phyloP scores from a whole-genome alignment of 805 yeast genomes.

The Cyberlindnera mississippiensis region DNA sequence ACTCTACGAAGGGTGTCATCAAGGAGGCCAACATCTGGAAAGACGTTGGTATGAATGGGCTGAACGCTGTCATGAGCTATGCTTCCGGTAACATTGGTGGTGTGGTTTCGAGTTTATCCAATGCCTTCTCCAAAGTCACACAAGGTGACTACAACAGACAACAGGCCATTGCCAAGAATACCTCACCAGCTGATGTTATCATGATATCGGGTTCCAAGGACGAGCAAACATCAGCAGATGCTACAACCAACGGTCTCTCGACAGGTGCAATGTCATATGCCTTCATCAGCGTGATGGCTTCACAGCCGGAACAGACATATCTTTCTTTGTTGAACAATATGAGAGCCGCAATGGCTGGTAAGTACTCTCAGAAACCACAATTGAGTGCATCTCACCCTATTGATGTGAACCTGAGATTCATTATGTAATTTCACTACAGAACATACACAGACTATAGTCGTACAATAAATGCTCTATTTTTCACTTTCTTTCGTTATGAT shows the following conservation, averaged over 20 bases:
- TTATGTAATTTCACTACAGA: conserved; percentile 18
- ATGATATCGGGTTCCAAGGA: conserved; percentile 70
- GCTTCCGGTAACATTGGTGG: conserved; percentile 46
- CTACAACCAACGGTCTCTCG: conserved; percentile 55
- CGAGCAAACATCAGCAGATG: conserved; percentile 55
- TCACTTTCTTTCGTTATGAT: background rate
- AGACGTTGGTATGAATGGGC: conserved; percentile 60
- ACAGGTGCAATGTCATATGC: conserved; percentile 79
- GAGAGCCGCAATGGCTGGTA: conserved; percentile 51
- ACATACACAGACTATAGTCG: background rate
- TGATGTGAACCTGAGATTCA: conserved; percentile 45
- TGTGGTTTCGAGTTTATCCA: conserved; percentile 24
- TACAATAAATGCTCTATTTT: background rate
- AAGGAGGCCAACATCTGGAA: conserved; percentile 68
- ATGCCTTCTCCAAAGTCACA: conserved; percentile 23
- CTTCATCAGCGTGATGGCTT: conserved; percentile 53
- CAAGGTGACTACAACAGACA: conserved; percentile 27
- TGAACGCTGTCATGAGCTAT: conserved; percentile 51
- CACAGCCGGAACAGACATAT: conserved; percentile 54
- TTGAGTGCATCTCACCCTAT: conserved; percentile 65
- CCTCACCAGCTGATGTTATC: conserved; percentile 65
- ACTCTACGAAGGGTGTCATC: conserved; percentile 68
- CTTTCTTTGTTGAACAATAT: conserved; percentile 57
- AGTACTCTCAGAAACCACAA: conserved; percentile 72
- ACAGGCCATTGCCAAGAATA: conserved; percentile 42